These are phyloP conservation scores for Truncatella angustata DNA, from an alignment of 2,329 filamentous ascomycete genomes.

Conservation along the genomic window DNA sequence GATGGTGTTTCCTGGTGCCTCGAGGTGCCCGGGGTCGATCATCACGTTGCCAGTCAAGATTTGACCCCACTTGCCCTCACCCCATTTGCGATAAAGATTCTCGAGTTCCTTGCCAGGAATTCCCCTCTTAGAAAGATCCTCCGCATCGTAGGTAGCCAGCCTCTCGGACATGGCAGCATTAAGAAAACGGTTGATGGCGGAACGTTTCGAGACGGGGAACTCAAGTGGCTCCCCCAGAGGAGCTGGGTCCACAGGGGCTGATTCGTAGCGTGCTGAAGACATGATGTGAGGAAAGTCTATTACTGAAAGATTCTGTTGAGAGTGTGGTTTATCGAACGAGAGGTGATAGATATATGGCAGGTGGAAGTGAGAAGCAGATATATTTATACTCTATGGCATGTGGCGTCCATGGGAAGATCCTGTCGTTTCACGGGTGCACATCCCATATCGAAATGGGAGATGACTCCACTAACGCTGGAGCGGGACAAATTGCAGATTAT, in stretches of 20 bases:
- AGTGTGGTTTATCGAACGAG: background rate
- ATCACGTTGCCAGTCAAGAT: slow-evolving; percentile 65
- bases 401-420: too few species aligned
- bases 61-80: slow-evolving; percentile 53
- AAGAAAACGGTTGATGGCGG: slow-evolving; percentile 63
- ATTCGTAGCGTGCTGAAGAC: slow-evolving; percentile 16
- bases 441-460: too few species aligned
- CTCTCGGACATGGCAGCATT: slow-evolving; percentile 68
- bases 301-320: background rate
- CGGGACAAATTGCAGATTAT: too few species aligned
- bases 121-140: slow-evolving; percentile 47
- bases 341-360: too few species aligned
- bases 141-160: slow-evolving; percentile 58
- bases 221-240: slow-evolving; percentile 44
- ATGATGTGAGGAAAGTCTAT: background rate
- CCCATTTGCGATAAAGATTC: slow-evolving; percentile 61
- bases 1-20: slow-evolving; percentile 56
- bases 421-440: too few species aligned
- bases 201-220: slow-evolving; percentile 50
- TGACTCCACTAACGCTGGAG: too few species aligned
- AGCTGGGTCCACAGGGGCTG: slow-evolving; percentile 22
- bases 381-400: too few species aligned
- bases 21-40: slow-evolving; percentile 59
- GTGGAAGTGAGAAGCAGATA: too few species aligned
- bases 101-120: slow-evolving; percentile 38